These are phyloP conservation scores for Podospora bellae-mahoneyi DNA, from an alignment of 495 filamentous ascomycete genomes.

Conservation along the genomic window DNA sequence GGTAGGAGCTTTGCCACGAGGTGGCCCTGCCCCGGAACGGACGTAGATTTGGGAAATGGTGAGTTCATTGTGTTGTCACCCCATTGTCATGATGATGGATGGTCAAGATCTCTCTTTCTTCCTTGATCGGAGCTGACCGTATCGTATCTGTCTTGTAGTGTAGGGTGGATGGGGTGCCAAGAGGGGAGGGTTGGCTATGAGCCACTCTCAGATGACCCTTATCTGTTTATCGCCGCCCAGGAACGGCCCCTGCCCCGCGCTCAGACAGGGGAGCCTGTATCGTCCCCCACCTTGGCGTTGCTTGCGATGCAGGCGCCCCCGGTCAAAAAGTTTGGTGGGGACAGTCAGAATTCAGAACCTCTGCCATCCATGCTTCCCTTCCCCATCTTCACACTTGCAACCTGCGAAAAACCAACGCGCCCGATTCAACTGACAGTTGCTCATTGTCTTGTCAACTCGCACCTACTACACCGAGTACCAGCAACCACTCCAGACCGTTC, in stretches of 20 bases:
- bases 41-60: slow-evolving; percentile 67
- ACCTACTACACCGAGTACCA: neutral
- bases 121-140: neutral
- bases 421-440: neutral
- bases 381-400: neutral
- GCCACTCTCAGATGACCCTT: neutral
- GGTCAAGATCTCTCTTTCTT: neutral
- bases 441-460: neutral
- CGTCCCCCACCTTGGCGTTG: neutral
- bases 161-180: neutral
- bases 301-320: neutral
- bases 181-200: neutral
- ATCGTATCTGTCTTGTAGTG: neutral
- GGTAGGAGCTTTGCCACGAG: slow-evolving; percentile 72
- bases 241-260: neutral
- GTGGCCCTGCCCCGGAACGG: slow-evolving; percentile 69
- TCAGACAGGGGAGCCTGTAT: neutral
- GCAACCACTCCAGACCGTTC: neutral
- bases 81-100: neutral
- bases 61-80: slow-evolving; percentile 39
- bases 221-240: neutral
- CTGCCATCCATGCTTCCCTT: too few relatives aligned
- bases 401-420: neutral
- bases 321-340: neutral
- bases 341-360: neutral